These are phyloP conservation scores for Venturia nashicola DNA, from an alignment of 2,329 filamentous ascomycete genomes.

Conservation along the genomic window DNA sequence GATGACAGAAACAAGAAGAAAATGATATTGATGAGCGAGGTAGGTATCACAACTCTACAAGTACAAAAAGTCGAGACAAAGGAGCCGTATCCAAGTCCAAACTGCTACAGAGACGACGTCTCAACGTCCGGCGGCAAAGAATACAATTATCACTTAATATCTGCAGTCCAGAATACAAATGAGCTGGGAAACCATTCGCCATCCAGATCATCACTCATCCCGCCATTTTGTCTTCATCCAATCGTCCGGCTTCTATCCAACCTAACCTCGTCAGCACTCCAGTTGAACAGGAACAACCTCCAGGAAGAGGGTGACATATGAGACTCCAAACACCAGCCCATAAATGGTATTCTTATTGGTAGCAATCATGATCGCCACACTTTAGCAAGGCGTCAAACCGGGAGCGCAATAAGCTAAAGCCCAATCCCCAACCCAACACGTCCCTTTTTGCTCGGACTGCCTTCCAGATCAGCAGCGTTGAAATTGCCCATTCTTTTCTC, in stretches of 20 bases:
- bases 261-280: background rate
- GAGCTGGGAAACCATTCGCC: background rate
- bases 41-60: background rate
- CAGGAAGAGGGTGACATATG: background rate
- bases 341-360: background rate
- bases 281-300: background rate
- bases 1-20: background rate
- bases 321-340: background rate
- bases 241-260: background rate
- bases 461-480: conserved; percentile 19
- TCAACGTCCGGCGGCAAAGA: background rate
- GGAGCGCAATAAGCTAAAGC: conserved; percentile 8
- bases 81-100: background rate
- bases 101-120: background rate
- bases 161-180: background rate
- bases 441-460: conserved; percentile 35
- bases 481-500: conserved; percentile 16
- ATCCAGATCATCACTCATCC: background rate
- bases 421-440: conserved; percentile 45
- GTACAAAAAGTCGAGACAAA: background rate
- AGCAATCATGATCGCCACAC: background rate
- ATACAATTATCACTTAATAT: background rate
- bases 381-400: background rate
- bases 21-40: background rate
- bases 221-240: background rate